Base-by-base conservation (phyloP, 1,284 basidiomycete species). In the Apiotrichum domesticum region DNA sequence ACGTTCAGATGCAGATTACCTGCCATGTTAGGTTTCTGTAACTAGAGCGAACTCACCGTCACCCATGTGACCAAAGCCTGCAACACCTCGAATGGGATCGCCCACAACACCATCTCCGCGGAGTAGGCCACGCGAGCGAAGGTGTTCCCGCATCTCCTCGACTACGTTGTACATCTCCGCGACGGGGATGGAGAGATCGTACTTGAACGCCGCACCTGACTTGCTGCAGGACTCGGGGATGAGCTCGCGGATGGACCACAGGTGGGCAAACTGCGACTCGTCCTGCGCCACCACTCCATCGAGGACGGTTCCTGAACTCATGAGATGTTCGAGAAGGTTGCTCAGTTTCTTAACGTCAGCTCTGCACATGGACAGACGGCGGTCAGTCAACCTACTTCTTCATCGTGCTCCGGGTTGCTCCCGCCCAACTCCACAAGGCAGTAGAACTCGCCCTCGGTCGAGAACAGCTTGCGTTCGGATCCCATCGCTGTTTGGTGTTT, bases 121-220 rank as follows among this genome's bases (percentile, higher is more conserved):
- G 54, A 90, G 77, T 29, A 97, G 77, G 1, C 89, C 92, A 62
- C 86, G 84, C 41, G 85, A 83, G 35, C 81, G 76, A 47, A 98
- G 79, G 52, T 85, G 86, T 56, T 86, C 83, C 56, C 89, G 80
- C 51, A 94, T 87, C 45, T 82, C 79, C 67, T 95, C 87, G 29
- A 98, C 91, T 9, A 97, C 84, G 35, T 84, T 83, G 78, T 98
- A 88, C 83, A 98, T 98, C 66, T 86, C 83, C 29, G 84, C 81
- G 3, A 96, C 81, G 2, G 95, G 94, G 37, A 98, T 85, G 15
- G 90, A 94, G 45, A 99, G 83, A 70, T 98, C 96, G 76, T 98
- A 98, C 79, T 99, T 99, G 81, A 96, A 98, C 4, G 88, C 87
- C 66, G 91, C 91, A 46, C 96, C 96, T 71, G 91, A 87, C 74